A percentile compares a stretch with the other conserved stretches of the same genome.
These are phyloP conservation scores for Podosphaera xanthii DNA, from an alignment of 2,329 filamentous ascomycete species.

Conservation along the genomic window DNA sequence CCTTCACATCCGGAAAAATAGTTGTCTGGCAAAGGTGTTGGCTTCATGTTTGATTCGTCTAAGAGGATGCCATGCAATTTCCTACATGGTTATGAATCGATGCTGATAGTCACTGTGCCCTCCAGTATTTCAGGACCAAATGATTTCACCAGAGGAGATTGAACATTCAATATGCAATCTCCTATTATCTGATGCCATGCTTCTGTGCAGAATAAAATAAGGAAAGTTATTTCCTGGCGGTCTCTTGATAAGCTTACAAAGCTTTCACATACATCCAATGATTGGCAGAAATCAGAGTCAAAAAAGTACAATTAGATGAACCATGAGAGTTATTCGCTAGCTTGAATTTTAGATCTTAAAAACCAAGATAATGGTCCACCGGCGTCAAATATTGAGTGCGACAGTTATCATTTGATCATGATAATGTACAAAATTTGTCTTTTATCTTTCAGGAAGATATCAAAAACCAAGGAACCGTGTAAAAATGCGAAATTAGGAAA, in stretches of 20 bases:
- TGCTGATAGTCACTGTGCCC: neutral
- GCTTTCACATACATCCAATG: neutral
- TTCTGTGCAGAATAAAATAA: neutral
- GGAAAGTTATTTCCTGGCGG: neutral
- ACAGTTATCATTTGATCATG: neutral
- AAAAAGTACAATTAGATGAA: neutral
- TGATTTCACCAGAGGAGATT: neutral
- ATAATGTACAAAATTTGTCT: neutral
- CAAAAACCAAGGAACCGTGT: neutral
- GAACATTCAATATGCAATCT: neutral
- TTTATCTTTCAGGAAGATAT: neutral
- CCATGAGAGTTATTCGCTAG: neutral
- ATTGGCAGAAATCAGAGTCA: neutral
- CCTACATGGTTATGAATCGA: neutral
- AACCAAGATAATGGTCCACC: neutral
- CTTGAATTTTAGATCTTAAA: neutral
- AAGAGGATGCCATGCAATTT: neutral
- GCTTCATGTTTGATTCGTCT: neutral
- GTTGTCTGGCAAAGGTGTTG: neutral
- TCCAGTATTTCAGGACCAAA: neutral
- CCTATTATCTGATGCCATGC: neutral
- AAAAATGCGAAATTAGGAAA: neutral
- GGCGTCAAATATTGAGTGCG: neutral
- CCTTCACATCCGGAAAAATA: neutral
- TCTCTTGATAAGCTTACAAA: neutral